A percentile compares a stretch with the other conserved stretches of the same genome.
These are phyloP conservation scores for Arabis hirsuta DNA, from an alignment of 345 rosid species.

Conservation along the genomic window DNA sequence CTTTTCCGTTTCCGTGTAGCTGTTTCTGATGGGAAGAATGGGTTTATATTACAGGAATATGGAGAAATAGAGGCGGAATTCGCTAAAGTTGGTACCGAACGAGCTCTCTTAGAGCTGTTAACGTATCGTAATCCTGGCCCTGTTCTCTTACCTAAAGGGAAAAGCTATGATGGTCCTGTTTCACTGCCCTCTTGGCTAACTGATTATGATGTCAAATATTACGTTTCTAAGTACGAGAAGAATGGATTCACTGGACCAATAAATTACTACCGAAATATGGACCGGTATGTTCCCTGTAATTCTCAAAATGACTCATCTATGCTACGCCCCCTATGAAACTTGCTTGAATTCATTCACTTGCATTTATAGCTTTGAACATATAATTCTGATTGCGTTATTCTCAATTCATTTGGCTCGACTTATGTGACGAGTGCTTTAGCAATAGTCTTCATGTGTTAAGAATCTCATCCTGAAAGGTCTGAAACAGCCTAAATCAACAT, in stretches of 20 bases:
- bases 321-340: background rate
- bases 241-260: constrained; percentile 80
- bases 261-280: constrained; percentile 75
- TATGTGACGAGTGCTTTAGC: background rate
- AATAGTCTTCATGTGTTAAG: background rate
- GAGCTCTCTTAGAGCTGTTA: constrained; percentile 53
- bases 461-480: background rate
- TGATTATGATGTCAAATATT: constrained; percentile 58
- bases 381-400: background rate
- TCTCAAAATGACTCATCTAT: background rate
- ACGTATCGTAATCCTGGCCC: constrained; percentile 62
- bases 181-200: constrained; percentile 72
- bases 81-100: constrained; percentile 49
- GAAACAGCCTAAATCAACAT: background rate
- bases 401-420: constrained; percentile 6
- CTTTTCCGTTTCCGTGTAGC: background rate
- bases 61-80: constrained; percentile 77
- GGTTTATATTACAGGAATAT: constrained; percentile 49
- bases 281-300: constrained; percentile 49
- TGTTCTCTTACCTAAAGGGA: constrained; percentile 58
- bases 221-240: constrained; percentile 54
- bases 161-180: constrained; percentile 48
- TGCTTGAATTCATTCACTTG: constrained; percentile 15
- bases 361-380: constrained; percentile 18
- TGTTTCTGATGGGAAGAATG: constrained; percentile 10